Percentiles rank a stretch among this genome's conserved stretches.
Conservation (phyloP, 2,329 filamentous ascomycete genomes). For the Cladosporium colombiae region DNA sequence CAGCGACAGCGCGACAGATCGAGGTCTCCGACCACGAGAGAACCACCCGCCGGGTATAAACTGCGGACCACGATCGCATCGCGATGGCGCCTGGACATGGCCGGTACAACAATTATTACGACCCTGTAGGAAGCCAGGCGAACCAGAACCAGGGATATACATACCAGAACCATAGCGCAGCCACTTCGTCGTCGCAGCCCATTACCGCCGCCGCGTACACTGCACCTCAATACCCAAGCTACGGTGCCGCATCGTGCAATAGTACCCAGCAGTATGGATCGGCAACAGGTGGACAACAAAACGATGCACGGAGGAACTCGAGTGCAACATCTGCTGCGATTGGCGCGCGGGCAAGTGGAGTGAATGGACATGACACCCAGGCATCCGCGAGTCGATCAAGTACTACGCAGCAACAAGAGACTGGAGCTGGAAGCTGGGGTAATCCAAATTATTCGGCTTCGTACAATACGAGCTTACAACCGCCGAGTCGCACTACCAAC, state of each 20-base stretch:
- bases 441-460: constrained; percentile 18
- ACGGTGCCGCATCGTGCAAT: constrained; percentile 22
- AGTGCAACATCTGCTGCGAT: background rate
- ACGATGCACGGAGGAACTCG: constrained; percentile 2
- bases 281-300: constrained; percentile 22
- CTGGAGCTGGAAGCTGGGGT: constrained; percentile 12
- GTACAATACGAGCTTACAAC: constrained; percentile 17
- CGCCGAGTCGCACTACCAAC: constrained; percentile 26
- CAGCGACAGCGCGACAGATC: background rate
- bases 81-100: constrained; percentile 12
- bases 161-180: constrained; percentile 27
- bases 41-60: background rate
- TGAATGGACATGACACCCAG: constrained; percentile 28
- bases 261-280: constrained; percentile 28
- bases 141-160: constrained; percentile 28
- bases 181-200: constrained; percentile 21
- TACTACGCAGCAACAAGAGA: constrained; percentile 19
- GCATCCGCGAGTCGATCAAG: constrained; percentile 19
- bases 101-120: constrained; percentile 34
- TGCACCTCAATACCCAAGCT: constrained; percentile 22
- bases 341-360: background rate
- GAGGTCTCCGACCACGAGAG: background rate
- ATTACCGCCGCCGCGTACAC: constrained; percentile 8
- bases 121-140: constrained; percentile 36
- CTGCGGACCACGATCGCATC: background rate